Evolutionary conservation across 257 asterid species (phyloP), one percentile per base, ranked within the genome.

Genomic region (Solanum appendiculatum): DNA sequence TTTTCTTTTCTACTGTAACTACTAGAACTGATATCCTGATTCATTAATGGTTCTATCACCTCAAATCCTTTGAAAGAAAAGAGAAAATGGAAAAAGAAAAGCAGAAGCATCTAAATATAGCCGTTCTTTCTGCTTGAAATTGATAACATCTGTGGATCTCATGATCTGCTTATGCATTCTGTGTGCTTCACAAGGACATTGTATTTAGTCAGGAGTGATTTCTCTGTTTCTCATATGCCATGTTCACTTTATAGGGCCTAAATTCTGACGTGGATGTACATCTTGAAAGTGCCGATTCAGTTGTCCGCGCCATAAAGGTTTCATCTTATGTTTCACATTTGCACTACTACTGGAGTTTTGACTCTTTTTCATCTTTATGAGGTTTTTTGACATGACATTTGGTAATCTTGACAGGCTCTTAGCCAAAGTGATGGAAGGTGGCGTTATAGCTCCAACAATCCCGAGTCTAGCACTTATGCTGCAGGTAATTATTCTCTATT

Each of bases 391-490:
- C 48, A 29, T 87, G 89, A 86, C 78, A 29, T 39, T 88, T 46
- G n/a, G 40, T 25, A 66, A 87, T 87, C 82, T 83, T 88, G 83
- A 73, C 91, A 97, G 99, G 96, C 98, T 90, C 98, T 97, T 81
- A 88, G 99, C 91, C 99, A 96, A 90, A 97, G 99, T 93, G 99
- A 97, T 93, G 99, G 99, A 89, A 96, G 96, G 91, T 97, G 99
- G 99, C 97, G 97, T 81, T 92, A 93, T 88, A 96, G 92, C 91
- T 90, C 98, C 89, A 92, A 90, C 92, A 94, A 95, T 86, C 98
- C 98, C 6, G 94, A 96, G 89, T 93, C 98, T 86, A 97, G 99
- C 87, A 92, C 90, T 90, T 91, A 89, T 54, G 98, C 99, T 90
- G 98, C 99, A 63, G 99, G 99, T 95, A 89, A 87, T 64, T 88